These are phyloP conservation scores for Apiotrichum domesticum DNA, from an alignment of 1,284 basidiomycete species.

Conservation along the genomic window DNA sequence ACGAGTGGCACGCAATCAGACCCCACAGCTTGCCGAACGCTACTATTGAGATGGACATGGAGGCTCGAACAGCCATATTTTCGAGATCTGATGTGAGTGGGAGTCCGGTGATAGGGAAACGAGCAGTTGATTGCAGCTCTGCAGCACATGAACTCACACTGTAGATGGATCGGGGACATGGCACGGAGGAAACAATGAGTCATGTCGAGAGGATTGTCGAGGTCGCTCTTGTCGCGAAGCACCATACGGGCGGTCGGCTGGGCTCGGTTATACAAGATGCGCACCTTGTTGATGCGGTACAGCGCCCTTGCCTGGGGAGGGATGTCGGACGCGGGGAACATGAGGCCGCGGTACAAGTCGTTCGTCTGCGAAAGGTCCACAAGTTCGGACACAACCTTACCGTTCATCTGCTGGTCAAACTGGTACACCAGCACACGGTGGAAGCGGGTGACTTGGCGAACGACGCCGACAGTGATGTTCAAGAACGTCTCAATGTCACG, in stretches of 20 bases:
- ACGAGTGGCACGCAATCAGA: conserved; percentile 75
- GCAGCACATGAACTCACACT: conserved; percentile 53
- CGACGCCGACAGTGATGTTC: conserved; percentile 70
- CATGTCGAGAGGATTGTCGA: conserved; percentile 75
- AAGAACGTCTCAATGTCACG: conserved; percentile 66
- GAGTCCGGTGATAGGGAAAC: too few relatives aligned
- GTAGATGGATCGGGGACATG: conserved; percentile 84
- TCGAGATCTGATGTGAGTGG: conserved; percentile 54
- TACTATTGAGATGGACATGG: conserved; percentile 82
- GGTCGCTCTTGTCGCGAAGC: conserved; percentile 59
- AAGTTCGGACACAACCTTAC: conserved; percentile 73
- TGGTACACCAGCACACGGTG: conserved; percentile 86
- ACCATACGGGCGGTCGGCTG: conserved; percentile 73
- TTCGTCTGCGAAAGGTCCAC: conserved; percentile 75
- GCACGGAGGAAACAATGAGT: conserved; percentile 79
- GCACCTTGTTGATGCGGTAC: conserved; percentile 66
- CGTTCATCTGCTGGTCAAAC: conserved; percentile 52
- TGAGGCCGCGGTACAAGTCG: conserved; percentile 60
- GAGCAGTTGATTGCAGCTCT: too few relatives aligned
- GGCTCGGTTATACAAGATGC: conserved; percentile 70
- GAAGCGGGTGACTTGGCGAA: conserved; percentile 77
- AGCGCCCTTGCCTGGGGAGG: conserved; percentile 56
- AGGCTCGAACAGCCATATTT: conserved; percentile 75
- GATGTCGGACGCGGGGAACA: conserved; percentile 58
- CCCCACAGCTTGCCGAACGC: conserved; percentile 81